Base-by-base conservation (phyloP, 2,329 filamentous ascomycete genomes). In the Alternaria hordeiaustralica region DNA sequence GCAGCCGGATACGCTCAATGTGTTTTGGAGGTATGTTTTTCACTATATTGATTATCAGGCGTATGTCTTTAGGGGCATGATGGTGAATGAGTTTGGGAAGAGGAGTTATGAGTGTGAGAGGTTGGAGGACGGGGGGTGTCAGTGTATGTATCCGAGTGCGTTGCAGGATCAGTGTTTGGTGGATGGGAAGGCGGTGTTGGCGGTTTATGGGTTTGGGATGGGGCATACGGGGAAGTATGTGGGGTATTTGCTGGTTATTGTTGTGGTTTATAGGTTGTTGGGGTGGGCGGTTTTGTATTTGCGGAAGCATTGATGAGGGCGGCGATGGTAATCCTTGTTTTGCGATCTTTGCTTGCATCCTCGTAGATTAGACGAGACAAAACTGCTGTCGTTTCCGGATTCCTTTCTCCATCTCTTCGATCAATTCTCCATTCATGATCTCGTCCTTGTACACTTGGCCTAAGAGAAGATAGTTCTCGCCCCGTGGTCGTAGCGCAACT, bases 31-130 rank as follows among this genome's bases (percentile, higher is more conserved):
- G 78, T 96, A 96, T 72, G 92, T 92, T 6, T 96, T 96, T 72
- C 91, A 94, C 76, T 96, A 94, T 78, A 94, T 94, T 75, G 92
- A 96, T 77, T 96, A 96, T 74, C 92, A 95, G 81, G 84, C 85
- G 45, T 96, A 94, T 71, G 93, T 96, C 4, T 97, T 96, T 76
- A 88, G 95, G 75, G 93, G 92, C 13, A 96, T 97, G 93, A 96
- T 96, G 92, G 89, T 95, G 57, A 96, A 96, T 74, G 92, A 97
- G 81, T 96, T 97, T 77, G 82, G 83, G 1, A 68, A 86, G 18
- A 84, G 92, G 13, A 85, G 82, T 4, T 96, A 92, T 77, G 77
- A 80, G 4, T 95, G 92, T 75, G 80, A 84, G 66, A 50, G 23
- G 33, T 2, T 51, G 51, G 55, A 33, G 11, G 67, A 57, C 18